phyloP scores from a whole-genome alignment of 2,329 filamentous ascomycete species.

The Aspergillus cejpii region DNA sequence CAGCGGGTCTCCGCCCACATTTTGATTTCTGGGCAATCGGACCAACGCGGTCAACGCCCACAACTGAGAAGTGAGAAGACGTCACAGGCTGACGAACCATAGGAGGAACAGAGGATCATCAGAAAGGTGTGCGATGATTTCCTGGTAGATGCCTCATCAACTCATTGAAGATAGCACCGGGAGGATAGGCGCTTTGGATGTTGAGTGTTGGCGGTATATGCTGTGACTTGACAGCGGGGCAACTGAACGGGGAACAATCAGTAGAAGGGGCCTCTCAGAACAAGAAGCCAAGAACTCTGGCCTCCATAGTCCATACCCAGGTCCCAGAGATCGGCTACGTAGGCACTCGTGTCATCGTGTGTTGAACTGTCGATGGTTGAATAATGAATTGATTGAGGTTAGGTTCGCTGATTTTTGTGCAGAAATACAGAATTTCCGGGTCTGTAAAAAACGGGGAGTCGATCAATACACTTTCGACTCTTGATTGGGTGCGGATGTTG shows the following conservation, averaged over 20 bases:
- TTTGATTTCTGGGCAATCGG: conserved; percentile 4
- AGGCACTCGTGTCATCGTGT: conserved; percentile 8
- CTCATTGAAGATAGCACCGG: background rate
- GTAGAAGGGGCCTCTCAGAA: conserved; percentile 2
- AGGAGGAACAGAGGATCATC: conserved; percentile 19
- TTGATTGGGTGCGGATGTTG: conserved; percentile 17
- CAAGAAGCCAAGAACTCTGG: conserved; percentile 18
- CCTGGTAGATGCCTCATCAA: background rate
- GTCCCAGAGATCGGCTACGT: conserved; percentile 17
- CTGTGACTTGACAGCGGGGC: conserved; percentile 1
- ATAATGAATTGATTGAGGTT: background rate
- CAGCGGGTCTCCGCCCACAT: conserved; percentile 1
- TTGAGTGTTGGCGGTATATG: background rate
- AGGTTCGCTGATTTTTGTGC: background rate
- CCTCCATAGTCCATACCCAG: no score
- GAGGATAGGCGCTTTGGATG: background rate
- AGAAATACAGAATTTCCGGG: background rate
- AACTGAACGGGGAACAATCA: conserved; percentile 4
- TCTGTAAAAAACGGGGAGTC: conserved; percentile 13
- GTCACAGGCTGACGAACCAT: conserved; percentile 25
- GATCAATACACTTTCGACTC: conserved; percentile 15
- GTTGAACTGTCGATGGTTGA: no score
- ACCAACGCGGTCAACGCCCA: background rate
- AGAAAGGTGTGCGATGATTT: conserved; percentile 13
- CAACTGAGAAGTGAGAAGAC: conserved; percentile 2